Evolutionary conservation across 495 filamentous ascomycete genomes (phyloP).

Genomic region (Baudoinia panamericana): DNA sequence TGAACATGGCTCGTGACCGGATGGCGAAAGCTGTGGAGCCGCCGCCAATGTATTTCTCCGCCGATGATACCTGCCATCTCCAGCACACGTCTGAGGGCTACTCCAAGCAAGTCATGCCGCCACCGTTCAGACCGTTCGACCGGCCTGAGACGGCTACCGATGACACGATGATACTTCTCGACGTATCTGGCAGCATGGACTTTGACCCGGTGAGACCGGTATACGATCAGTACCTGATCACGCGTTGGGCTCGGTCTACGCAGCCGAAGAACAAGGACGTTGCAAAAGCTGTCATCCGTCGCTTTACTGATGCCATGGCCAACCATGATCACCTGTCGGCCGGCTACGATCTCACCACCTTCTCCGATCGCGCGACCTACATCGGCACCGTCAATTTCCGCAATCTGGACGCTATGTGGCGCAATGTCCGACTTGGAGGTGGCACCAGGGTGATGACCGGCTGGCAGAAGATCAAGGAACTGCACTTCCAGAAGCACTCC

Average conservation of each 20-base stretch:
- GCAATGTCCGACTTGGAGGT: constrained; percentile 29
- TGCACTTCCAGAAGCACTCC: constrained; percentile 37
- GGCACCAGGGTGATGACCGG: constrained; percentile 36
- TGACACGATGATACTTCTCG: constrained; percentile 37
- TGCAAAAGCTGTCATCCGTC: constrained; percentile 33
- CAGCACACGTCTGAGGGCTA: constrained; percentile 33
- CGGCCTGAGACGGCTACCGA: constrained; percentile 28
- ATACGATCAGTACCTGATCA: constrained; percentile 35
- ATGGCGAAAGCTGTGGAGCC: constrained; percentile 34
- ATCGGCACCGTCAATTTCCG: constrained; percentile 31
- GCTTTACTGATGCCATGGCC: constrained; percentile 35
- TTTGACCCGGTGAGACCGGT: constrained; percentile 32
- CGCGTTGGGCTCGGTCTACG: constrained; percentile 25
- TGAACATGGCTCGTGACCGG: constrained; percentile 32
- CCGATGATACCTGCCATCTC: constrained; percentile 32
- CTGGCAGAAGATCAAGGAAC: constrained; percentile 38
- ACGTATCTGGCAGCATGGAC: constrained; percentile 37
- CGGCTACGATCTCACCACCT: constrained; percentile 35
- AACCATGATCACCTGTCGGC: constrained; percentile 31
- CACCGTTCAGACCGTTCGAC: constrained; percentile 29
- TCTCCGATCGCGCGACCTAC: constrained; percentile 29
- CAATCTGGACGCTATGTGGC: constrained; percentile 32
- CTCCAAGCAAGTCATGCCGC: constrained; percentile 34
- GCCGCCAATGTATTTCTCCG: constrained; percentile 30
- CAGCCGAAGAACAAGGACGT: constrained; percentile 39